phyloP scores from a whole-genome alignment of 495 filamentous ascomycete species.

The Aspergillus heteromorphus region DNA sequence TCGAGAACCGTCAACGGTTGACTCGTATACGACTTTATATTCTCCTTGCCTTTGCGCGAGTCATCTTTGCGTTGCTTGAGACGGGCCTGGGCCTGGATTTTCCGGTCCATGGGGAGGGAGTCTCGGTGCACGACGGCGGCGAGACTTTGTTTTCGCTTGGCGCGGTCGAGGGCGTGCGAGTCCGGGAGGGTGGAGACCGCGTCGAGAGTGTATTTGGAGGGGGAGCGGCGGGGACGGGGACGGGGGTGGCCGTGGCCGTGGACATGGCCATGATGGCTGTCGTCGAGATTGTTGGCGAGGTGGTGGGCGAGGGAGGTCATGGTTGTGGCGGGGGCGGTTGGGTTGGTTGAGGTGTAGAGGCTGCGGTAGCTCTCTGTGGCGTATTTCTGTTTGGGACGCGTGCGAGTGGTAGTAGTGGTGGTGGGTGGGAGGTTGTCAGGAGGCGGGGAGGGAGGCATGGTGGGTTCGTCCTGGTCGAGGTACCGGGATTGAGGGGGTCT shows the following conservation, averaged over 20 bases:
- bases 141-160: conserved; percentile 29
- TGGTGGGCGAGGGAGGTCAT: conserved; percentile 21
- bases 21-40: conserved; percentile 12
- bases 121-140: conserved; percentile 29
- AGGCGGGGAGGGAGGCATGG: conserved; percentile 31
- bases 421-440: conserved; percentile 22
- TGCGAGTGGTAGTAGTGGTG: conserved; percentile 17
- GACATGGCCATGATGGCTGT: conserved; percentile 16
- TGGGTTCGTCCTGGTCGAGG: conserved; percentile 5
- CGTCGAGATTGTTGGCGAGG: conserved; percentile 11
- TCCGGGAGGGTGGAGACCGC: conserved; percentile 13
- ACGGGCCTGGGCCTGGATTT: conserved; percentile 57
- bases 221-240: conserved; percentile 15
- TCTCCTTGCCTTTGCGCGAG: conserved; percentile 34
- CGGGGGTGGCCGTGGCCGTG: no score
- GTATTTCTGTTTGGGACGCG: conserved; percentile 15
- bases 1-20: neutral
- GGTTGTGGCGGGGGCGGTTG: conserved; percentile 5
- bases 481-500: conserved; percentile 14
- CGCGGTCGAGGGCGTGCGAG: conserved; percentile 27
- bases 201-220: conserved; percentile 20
- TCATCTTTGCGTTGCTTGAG: conserved; percentile 51
- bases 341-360: conserved; percentile 13
- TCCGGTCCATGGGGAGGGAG: conserved; percentile 53
- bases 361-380: conserved; percentile 20